Evolutionary conservation across 2,329 filamentous ascomycete genomes (phyloP).

Genomic region (Diaporthe australafricana): DNA sequence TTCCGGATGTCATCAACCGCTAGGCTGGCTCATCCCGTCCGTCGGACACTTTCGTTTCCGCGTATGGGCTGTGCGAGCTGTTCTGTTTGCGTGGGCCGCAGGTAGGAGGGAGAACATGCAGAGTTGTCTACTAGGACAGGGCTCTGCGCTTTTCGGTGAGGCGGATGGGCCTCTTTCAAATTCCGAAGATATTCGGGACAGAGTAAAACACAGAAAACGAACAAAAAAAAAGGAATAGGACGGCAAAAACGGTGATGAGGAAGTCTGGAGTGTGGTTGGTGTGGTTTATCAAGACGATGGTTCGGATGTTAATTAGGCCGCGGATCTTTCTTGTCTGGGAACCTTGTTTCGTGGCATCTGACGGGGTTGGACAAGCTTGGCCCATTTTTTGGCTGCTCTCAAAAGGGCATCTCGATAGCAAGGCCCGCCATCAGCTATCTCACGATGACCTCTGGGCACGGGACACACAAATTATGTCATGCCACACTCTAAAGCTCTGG

Average conservation of each 20-base stretch:
- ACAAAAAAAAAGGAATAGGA: slow-evolving; percentile 37
- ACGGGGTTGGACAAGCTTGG: too few species aligned
- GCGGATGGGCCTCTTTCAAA: too few species aligned
- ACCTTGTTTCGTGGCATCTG: not conserved
- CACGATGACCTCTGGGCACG: not conserved
- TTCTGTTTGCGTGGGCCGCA: not conserved
- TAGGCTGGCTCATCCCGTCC: not conserved
- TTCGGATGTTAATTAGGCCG: not conserved
- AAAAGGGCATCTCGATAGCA: not conserved
- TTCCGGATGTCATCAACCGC: slow-evolving; percentile 21
- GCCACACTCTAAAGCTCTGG: not conserved
- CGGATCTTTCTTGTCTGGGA: not conserved
- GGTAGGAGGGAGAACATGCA: not conserved
- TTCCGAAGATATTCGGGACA: too few species aligned
- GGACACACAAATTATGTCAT: not conserved
- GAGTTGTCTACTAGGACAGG: not conserved
- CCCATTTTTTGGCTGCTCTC: not conserved
- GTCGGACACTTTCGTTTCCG: not conserved
- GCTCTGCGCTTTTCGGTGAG: not conserved
- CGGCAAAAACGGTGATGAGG: not conserved
- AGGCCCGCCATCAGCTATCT: not conserved
- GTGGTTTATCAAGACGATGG: not conserved
- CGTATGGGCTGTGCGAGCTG: not conserved
- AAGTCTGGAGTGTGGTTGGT: not conserved
- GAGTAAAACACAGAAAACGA: not conserved